Percentiles rank a stretch among this genome's conserved stretches.
Evolutionary conservation across 768 basidiomycete species (phyloP).

Genomic region (Termitomyces sp.): DNA sequence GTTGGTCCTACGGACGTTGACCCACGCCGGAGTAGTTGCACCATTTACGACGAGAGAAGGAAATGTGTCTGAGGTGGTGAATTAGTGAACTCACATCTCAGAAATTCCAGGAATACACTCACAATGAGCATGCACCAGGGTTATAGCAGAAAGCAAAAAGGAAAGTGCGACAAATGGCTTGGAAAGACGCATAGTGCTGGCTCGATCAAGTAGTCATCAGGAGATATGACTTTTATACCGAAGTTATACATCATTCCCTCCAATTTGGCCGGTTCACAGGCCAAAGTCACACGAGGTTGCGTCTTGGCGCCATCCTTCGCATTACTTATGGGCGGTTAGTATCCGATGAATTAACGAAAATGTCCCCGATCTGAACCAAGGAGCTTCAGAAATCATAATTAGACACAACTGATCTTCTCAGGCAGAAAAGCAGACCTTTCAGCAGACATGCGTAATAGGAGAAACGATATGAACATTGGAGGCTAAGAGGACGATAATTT

Average conservation of each 20-base stretch:
- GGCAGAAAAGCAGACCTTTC: background rate
- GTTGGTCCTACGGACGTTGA: slow-evolving; percentile 43
- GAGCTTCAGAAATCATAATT: background rate
- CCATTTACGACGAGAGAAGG: slow-evolving; percentile 42
- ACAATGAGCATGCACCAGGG: slow-evolving; percentile 15
- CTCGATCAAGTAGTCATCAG: background rate
- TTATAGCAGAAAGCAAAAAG: slow-evolving; percentile 7
- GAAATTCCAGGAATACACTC: background rate
- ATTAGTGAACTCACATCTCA: background rate
- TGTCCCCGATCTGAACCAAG: background rate
- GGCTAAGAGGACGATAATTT: background rate
- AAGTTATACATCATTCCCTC: background rate
- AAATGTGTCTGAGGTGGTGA: slow-evolving; percentile 38
- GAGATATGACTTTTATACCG: background rate
- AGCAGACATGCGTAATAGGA: too few relatives aligned
- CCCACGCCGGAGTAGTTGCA: slow-evolving; percentile 36
- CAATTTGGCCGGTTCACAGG: slow-evolving; percentile 1
- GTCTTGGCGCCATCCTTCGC: background rate
- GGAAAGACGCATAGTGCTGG: slow-evolving; percentile 12
- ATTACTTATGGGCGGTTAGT: background rate
- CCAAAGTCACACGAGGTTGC: background rate
- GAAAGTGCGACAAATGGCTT: slow-evolving; percentile 12
- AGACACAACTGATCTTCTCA: background rate
- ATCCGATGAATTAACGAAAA: slow-evolving; percentile 19
- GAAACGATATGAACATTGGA: too few relatives aligned